Conservation (phyloP, 495 filamentous ascomycete species). For the Penicillium paxilli region DNA sequence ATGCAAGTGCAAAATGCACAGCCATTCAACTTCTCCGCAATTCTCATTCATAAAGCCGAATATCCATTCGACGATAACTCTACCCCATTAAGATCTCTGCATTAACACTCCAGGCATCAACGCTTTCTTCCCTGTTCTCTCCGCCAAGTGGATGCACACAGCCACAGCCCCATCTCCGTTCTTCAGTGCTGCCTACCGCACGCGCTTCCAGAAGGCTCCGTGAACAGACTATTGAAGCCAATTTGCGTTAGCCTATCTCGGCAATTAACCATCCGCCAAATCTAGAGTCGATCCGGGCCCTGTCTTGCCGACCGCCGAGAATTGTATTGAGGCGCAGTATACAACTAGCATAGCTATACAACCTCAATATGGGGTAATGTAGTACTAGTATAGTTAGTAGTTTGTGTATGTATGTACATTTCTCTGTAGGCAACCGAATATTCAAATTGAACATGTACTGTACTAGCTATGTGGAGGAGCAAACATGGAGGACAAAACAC, state of each 20-base stretch:
- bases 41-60: neutral
- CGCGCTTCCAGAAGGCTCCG: slow-evolving; percentile 2
- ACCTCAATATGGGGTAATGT: too few species aligned
- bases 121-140: neutral
- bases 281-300: slow-evolving; percentile 2
- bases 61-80: neutral
- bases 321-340: neutral
- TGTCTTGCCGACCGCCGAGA: slow-evolving; percentile 1
- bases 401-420: too few species aligned
- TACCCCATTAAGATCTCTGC: neutral
- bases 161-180: slow-evolving; percentile 16
- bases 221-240: slow-evolving; percentile 9
- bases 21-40: neutral
- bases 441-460: too few species aligned
- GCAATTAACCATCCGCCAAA: neutral
- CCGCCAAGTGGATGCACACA: slow-evolving; percentile 8
- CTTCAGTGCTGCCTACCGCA: slow-evolving; percentile 9
- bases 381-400: too few species aligned
- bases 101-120: slow-evolving; percentile 11
- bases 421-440: too few species aligned
- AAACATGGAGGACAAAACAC: too few species aligned
- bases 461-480: too few species aligned
- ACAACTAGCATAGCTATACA: too few species aligned
- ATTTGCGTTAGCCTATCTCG: slow-evolving; percentile 1
- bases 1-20: too few species aligned